These are phyloP conservation scores for Cyberlindnera mrakii DNA, from an alignment of 805 yeast species.

Conservation along the genomic window DNA sequence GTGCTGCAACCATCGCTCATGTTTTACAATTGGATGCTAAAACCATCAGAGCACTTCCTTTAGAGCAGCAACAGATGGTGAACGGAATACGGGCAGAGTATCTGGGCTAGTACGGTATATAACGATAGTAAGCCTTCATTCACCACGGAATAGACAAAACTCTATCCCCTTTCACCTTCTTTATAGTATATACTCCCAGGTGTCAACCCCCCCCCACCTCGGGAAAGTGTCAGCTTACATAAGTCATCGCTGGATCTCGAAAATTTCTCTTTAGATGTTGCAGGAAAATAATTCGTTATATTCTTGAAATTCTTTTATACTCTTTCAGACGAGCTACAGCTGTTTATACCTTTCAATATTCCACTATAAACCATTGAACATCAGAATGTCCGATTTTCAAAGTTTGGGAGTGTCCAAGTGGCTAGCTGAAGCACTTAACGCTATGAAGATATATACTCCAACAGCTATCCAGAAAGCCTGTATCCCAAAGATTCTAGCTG, in stretches of 20 bases:
- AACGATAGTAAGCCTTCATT: no score
- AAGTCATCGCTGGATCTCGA: neutral
- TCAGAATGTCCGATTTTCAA: slow-evolving; percentile 33
- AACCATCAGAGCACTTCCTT: slow-evolving; percentile 5
- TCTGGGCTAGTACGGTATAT: neutral
- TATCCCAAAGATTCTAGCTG: slow-evolving; percentile 78
- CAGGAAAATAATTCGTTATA: no score
- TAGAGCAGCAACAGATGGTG: slow-evolving; percentile 11
- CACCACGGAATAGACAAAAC: neutral
- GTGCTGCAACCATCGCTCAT: slow-evolving; percentile 48
- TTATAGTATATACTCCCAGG: neutral
- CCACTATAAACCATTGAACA: no score
- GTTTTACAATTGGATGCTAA: slow-evolving; percentile 39
- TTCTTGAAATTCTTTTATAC: no score
- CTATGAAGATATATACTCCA: slow-evolving; percentile 81
- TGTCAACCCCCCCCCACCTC: neutral
- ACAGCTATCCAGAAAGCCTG: slow-evolving; percentile 84
- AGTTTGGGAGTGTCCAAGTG: slow-evolving; percentile 77
- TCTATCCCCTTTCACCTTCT: no score
- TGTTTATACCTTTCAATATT: no score
- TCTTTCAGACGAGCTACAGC: no score
- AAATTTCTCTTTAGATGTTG: neutral
- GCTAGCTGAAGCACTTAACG: slow-evolving; percentile 71
- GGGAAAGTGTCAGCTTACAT: slow-evolving; percentile 2
- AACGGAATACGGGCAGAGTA: slow-evolving; percentile 2